These are phyloP conservation scores for Tulasnella sp. DNA, from an alignment of 768 basidiomycete genomes.

Conservation along the genomic window DNA sequence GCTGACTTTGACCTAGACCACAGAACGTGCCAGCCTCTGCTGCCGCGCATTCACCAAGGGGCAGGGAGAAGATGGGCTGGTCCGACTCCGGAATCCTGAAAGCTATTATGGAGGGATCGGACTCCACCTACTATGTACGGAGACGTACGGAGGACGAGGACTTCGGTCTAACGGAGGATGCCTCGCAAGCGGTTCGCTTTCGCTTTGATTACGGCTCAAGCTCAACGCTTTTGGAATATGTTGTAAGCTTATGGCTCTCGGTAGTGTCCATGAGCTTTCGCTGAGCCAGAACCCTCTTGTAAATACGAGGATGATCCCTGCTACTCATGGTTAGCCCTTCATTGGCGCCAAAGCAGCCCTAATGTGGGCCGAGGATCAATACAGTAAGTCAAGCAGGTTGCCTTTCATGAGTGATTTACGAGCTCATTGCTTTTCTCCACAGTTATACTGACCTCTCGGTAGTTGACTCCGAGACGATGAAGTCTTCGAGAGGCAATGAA, in stretches of 20 bases:
- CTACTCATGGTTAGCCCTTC: not conserved
- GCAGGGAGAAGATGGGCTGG: not conserved
- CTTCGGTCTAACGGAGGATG: not conserved
- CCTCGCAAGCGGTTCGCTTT: not conserved
- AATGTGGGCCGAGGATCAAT: not conserved
- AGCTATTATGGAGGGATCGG: not conserved
- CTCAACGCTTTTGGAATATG: not conserved
- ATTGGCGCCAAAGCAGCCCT: not conserved
- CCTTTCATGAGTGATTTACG: too few species aligned
- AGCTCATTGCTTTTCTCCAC: not conserved
- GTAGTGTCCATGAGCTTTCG: not conserved
- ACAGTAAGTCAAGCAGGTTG: not conserved
- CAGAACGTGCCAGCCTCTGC: not conserved
- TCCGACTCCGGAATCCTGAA: not conserved
- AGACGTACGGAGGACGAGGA: not conserved
- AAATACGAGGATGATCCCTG: not conserved
- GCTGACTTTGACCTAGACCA: not conserved
- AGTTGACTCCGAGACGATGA: not conserved
- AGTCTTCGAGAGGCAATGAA: not conserved
- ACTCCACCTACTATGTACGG: not conserved
- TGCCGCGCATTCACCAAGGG: not conserved
- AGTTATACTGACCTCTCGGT: not conserved
- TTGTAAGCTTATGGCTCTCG: not conserved
- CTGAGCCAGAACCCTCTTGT: too few species aligned
- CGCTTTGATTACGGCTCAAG: not conserved